phyloP scores from a whole-genome alignment of 2,329 filamentous ascomycete species.

The Penicillium sp. region DNA sequence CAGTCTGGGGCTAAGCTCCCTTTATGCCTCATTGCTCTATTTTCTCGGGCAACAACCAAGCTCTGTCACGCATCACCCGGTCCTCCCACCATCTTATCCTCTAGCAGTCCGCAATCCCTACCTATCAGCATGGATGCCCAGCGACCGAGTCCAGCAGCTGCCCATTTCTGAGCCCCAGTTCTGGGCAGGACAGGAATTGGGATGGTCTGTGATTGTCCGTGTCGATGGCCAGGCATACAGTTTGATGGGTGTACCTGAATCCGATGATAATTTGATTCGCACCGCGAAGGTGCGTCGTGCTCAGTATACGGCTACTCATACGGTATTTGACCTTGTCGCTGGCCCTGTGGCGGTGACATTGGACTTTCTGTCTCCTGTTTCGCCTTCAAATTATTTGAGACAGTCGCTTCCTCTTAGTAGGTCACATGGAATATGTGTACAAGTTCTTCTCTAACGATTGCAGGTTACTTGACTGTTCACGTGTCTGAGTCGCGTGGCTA shows the following conservation, averaged over 20 bases:
- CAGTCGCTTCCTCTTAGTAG: constrained; percentile 49
- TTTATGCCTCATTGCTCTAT: constrained; percentile 24
- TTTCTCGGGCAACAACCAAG: constrained; percentile 12
- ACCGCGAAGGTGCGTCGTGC: constrained; percentile 38
- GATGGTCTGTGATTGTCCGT: constrained; percentile 46
- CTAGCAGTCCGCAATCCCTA: constrained; percentile 48
- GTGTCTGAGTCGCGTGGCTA: constrained; percentile 25
- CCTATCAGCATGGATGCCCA: constrained; percentile 48
- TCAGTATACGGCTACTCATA: constrained; percentile 47
- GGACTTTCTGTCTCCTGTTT: constrained; percentile 50
- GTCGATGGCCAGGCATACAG: constrained; percentile 45
- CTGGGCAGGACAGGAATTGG: constrained; percentile 45
- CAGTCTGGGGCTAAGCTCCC: constrained; percentile 23
- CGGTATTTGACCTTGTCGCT: constrained; percentile 42
- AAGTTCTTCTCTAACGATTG: too few relatives aligned
- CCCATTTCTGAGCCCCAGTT: constrained; percentile 45
- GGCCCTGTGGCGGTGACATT: constrained; percentile 38
- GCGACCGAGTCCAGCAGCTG: constrained; percentile 38
- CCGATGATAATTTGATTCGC: constrained; percentile 24
- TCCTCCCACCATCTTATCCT: constrained; percentile 46
- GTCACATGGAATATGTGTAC: neutral
- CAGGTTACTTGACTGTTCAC: constrained; percentile 45
- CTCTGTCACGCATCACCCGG: constrained; percentile 25
- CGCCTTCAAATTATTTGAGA: constrained; percentile 44
- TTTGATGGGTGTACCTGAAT: constrained; percentile 42